These are phyloP conservation scores for Lentinula guzmanii DNA, from an alignment of 768 basidiomycete species.

Conservation along the genomic window DNA sequence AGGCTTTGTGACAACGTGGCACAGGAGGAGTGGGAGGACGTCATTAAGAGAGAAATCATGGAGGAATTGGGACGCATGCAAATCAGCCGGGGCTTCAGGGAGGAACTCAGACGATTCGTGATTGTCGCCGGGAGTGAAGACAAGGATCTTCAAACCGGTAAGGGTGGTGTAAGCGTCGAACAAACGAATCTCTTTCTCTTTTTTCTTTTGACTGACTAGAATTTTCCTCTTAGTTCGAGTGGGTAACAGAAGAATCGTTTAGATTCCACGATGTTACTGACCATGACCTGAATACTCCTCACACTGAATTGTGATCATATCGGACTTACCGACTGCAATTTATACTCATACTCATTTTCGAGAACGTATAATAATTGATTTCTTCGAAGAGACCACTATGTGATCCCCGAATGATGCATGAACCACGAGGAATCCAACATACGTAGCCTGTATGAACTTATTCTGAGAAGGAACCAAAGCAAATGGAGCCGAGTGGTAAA, in stretches of 20 bases:
- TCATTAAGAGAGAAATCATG: slow-evolving; percentile 40
- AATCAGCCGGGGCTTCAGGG: slow-evolving; percentile 55
- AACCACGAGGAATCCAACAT: too few species aligned
- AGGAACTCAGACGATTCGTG: slow-evolving; percentile 59
- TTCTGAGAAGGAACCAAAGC: neutral
- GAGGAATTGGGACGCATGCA: slow-evolving; percentile 53
- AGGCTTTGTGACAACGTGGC: neutral
- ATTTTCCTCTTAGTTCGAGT: slow-evolving; percentile 1
- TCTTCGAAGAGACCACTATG: too few species aligned
- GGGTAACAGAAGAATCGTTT: neutral
- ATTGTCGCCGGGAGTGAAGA: slow-evolving; percentile 37
- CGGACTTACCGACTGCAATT: too few species aligned
- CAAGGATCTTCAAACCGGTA: neutral
- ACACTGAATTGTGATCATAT: too few species aligned
- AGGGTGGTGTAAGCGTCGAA: neutral
- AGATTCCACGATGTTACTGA: slow-evolving; percentile 1
- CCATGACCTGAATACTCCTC: neutral
- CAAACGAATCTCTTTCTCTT: neutral
- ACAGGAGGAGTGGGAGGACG: slow-evolving; percentile 9
- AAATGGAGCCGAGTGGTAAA: neutral
- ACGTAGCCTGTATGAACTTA: too few species aligned
- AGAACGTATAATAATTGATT: too few species aligned
- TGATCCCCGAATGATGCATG: too few species aligned
- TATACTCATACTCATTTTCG: too few species aligned
- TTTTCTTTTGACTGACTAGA: neutral